A percentile compares a stretch with the other conserved stretches of the same genome.
Evolutionary conservation across 2,329 filamentous ascomycete genomes (phyloP).

Genomic region (Stenocarpella maydis): DNA sequence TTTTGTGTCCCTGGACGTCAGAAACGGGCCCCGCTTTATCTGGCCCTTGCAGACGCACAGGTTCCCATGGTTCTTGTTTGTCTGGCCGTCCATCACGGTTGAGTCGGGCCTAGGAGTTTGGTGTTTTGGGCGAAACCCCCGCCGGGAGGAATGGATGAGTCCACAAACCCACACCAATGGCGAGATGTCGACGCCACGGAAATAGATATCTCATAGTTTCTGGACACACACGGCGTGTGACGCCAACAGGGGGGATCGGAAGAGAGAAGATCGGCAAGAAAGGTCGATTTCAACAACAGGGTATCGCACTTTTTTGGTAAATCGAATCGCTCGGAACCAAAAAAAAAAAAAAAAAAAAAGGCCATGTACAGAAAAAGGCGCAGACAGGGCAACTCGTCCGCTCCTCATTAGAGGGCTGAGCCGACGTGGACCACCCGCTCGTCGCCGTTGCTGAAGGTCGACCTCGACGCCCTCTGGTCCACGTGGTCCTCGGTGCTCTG

Average conservation of each 20-base stretch:
- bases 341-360: no score
- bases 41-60: neutral
- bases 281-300: conserved; percentile 5
- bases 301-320: conserved; percentile 23
- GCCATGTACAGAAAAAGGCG: conserved; percentile 8
- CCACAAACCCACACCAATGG: conserved; percentile 13
- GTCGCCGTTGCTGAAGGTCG: conserved; percentile 23
- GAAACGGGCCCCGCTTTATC: conserved; percentile 1
- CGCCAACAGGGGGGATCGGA: neutral
- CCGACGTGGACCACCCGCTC: conserved; percentile 12
- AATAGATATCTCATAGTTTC: neutral
- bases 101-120: conserved; percentile 1
- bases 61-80: conserved; percentile 1
- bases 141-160: conserved; percentile 16
- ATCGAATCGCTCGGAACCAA: conserved; percentile 21
- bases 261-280: neutral
- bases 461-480: conserved; percentile 9
- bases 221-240: neutral
- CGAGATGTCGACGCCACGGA: conserved; percentile 10
- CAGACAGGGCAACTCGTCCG: neutral
- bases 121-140: conserved; percentile 17
- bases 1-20: neutral
- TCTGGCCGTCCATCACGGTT: conserved; percentile 21
- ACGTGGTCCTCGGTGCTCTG: neutral
- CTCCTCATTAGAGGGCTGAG: neutral